Evolutionary conservation across 306 rosid species (phyloP).

Genomic region (Quercus ilex): DNA sequence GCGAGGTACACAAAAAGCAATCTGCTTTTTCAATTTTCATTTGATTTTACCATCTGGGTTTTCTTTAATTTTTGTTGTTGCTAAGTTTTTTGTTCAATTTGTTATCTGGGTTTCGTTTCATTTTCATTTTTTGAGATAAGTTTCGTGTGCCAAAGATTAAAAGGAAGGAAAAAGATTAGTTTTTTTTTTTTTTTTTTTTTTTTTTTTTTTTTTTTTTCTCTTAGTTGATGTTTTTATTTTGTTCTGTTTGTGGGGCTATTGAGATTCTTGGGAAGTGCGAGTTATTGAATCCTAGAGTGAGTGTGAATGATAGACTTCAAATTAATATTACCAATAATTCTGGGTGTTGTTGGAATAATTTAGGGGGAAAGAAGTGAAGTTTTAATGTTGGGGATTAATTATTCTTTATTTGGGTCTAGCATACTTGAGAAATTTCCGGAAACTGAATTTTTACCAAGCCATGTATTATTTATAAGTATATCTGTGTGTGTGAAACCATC

Average conservation of each 20-base stretch:
- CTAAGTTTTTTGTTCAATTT: not conserved
- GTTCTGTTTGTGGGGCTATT: not conserved
- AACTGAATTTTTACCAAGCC: not conserved
- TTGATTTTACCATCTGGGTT: not conserved
- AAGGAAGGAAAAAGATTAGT: not conserved
- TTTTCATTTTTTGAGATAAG: not conserved
- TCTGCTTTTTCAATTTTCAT: not conserved
- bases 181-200: not conserved
- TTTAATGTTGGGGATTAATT: not conserved
- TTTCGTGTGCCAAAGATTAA: not conserved
- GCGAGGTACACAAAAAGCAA: constrained; percentile 39
- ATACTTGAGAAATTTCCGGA: not conserved
- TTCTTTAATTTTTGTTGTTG: not conserved
- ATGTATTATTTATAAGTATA: too few species aligned
- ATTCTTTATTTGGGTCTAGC: not conserved
- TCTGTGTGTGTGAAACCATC: not conserved
- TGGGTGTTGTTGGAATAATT: not conserved
- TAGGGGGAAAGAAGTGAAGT: not conserved
- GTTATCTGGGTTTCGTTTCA: not conserved
- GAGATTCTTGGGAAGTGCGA: constrained; percentile 92
- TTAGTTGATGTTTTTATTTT: not conserved
- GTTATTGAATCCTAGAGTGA: constrained; percentile 92
- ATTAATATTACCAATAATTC: not conserved
- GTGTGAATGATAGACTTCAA: constrained; percentile 86
- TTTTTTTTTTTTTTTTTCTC: too few species aligned